phyloP scores from a whole-genome alignment of 306 rosid genomes.

The Trifolium fragiferum region DNA sequence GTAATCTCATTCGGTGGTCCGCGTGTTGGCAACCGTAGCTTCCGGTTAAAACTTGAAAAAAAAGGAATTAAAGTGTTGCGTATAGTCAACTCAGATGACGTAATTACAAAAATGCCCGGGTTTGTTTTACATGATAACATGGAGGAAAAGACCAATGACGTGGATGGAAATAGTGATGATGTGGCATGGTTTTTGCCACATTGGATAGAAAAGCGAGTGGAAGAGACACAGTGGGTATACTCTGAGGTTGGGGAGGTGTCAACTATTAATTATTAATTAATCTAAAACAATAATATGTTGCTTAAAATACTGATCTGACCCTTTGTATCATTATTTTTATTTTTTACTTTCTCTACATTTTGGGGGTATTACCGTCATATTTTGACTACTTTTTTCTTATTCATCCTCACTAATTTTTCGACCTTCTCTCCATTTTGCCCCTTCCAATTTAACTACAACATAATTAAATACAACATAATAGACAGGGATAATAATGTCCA shows the following conservation, averaged over 20 bases:
- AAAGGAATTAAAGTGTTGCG: conserved; percentile 68
- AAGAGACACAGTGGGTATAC: conserved; percentile 67
- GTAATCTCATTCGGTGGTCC: conserved; percentile 87
- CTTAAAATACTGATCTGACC: no score
- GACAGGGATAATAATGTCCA: no score
- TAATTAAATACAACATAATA: no score
- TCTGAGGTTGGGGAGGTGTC: conserved; percentile 84
- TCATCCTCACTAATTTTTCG: no score
- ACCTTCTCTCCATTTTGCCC: no score
- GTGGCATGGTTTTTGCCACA: background rate
- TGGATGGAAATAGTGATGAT: background rate
- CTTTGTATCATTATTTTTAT: no score
- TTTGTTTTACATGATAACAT: conserved; percentile 54
- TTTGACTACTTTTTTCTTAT: no score
- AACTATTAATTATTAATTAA: no score
- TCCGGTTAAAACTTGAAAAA: conserved; percentile 54
- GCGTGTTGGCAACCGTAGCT: conserved; percentile 70
- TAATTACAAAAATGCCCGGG: conserved; percentile 74
- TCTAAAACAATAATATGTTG: no score
- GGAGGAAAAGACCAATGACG: background rate
- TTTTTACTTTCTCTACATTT: no score
- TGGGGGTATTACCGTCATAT: no score
- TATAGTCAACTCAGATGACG: conserved; percentile 45
- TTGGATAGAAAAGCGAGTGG: conserved; percentile 38
- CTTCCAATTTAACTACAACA: no score